These are phyloP conservation scores for Pichia inconspicua DNA, from an alignment of 1,139 yeast genomes.

Conservation along the genomic window DNA sequence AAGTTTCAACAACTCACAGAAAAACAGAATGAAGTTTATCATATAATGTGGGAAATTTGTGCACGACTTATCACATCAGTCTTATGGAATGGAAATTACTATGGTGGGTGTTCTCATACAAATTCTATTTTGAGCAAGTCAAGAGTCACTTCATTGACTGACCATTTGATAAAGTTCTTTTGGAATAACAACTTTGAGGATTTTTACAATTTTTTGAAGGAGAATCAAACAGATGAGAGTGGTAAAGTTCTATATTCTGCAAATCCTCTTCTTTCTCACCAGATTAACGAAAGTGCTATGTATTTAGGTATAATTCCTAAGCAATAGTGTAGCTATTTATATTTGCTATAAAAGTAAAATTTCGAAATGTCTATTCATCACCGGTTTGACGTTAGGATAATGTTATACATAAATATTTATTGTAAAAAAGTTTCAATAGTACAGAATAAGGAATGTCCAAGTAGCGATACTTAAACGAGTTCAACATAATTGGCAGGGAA, in stretches of 20 bases:
- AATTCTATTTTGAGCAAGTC: conserved; percentile 12
- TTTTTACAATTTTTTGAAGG: conserved; percentile 19
- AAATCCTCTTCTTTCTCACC: conserved; percentile 20
- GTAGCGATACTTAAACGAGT: conserved; percentile 38
- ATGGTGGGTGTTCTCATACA: not conserved
- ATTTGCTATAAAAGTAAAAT: not conserved
- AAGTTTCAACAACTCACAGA: conserved; percentile 4
- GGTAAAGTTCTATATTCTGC: conserved; percentile 10
- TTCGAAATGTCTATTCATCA: too few relatives aligned
- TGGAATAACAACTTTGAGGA: conserved; percentile 22
- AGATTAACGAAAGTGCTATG: conserved; percentile 22
- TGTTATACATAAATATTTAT: not conserved
- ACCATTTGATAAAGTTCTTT: conserved; percentile 25
- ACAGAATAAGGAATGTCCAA: not conserved
- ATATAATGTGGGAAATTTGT: conserved; percentile 19
- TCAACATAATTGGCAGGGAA: conserved; percentile 98
- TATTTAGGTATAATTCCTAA: conserved; percentile 25
- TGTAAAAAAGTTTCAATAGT: not conserved
- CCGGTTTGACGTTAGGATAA: not conserved
- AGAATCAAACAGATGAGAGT: conserved; percentile 11
- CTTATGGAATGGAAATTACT: not conserved
- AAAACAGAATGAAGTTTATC: conserved; percentile 16
- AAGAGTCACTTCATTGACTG: conserved; percentile 22
- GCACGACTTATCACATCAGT: conserved; percentile 13
- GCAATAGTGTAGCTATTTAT: not conserved